phyloP scores from a whole-genome alignment of 2,329 filamentous ascomycete species.

The Aspergillus pseudoglaucus region DNA sequence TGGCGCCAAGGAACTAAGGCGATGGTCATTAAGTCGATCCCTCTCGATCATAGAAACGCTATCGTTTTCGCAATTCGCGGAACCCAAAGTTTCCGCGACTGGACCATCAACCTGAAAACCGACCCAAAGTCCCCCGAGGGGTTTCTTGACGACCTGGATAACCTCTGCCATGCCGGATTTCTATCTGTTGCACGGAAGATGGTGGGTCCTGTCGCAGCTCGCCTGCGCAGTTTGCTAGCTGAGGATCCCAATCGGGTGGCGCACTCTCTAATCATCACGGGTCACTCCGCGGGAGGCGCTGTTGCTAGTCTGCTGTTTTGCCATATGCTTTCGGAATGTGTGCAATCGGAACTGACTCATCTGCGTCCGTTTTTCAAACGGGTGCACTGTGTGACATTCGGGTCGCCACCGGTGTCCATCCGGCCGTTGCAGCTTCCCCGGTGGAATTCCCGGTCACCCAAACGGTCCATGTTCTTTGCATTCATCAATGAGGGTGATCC shows the following conservation, averaged over 20 bases:
- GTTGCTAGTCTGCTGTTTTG: slow-evolving; percentile 72
- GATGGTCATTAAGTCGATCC: slow-evolving; percentile 75
- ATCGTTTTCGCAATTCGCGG: slow-evolving; percentile 81
- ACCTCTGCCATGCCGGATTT: slow-evolving; percentile 76
- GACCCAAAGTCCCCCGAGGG: slow-evolving; percentile 58
- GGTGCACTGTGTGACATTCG: slow-evolving; percentile 79
- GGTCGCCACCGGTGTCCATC: slow-evolving; percentile 70
- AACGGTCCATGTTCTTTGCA: slow-evolving; percentile 61
- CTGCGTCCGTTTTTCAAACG: slow-evolving; percentile 67
- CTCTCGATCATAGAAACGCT: slow-evolving; percentile 68
- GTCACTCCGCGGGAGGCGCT: slow-evolving; percentile 79
- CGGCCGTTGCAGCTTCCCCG: slow-evolving; percentile 58
- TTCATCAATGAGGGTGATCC: slow-evolving; percentile 86
- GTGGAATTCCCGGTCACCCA: slow-evolving; percentile 42
- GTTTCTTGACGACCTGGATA: slow-evolving; percentile 71
- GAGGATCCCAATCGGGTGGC: slow-evolving; percentile 62
- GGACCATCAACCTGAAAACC: slow-evolving; percentile 73
- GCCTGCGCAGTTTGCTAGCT: slow-evolving; percentile 62
- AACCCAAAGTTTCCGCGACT: slow-evolving; percentile 74
- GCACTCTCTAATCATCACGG: slow-evolving; percentile 73
- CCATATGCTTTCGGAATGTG: slow-evolving; percentile 61
- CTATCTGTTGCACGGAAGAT: slow-evolving; percentile 68
- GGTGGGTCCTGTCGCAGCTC: slow-evolving; percentile 64
- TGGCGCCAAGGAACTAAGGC: slow-evolving; percentile 72
- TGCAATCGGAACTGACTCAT: slow-evolving; percentile 59